Percentiles rank a stretch among this genome's conserved stretches.
Evolutionary conservation across 2,329 filamentous ascomycete genomes (phyloP).

Genomic region (Colletotrichum orbiculare): DNA sequence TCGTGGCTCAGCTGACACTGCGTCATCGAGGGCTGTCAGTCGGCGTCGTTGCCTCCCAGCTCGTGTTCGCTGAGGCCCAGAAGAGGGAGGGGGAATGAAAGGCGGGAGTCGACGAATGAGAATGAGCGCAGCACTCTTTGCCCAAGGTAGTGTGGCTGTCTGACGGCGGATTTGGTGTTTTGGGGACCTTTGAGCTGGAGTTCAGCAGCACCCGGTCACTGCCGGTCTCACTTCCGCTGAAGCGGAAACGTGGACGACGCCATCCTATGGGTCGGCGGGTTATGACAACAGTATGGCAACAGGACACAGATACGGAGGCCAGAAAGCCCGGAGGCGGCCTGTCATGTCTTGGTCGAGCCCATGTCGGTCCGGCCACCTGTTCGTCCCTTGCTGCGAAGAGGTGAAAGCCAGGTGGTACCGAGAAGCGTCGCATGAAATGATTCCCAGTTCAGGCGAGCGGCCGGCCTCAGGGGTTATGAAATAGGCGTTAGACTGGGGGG

Average conservation of each 20-base stretch:
- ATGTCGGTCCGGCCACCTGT: no score
- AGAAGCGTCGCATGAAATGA: slow-evolving; percentile 22
- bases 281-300: not conserved
- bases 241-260: slow-evolving; percentile 4
- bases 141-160: not conserved
- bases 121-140: not conserved
- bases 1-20: slow-evolving; percentile 31
- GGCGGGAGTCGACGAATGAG: slow-evolving; percentile 23
- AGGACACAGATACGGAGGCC: not conserved
- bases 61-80: not conserved
- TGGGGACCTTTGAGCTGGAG: not conserved
- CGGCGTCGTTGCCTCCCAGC: not conserved
- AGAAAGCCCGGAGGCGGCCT: not conserved
- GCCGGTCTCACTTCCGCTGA: not conserved
- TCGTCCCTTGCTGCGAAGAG: no score
- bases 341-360: not conserved
- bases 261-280: slow-evolving; percentile 15
- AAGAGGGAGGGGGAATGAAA: not conserved
- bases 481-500: slow-evolving; percentile 19
- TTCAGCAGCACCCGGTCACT: not conserved
- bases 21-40: slow-evolving; percentile 4
- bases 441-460: slow-evolving; percentile 31
- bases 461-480: slow-evolving; percentile 31
- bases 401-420: slow-evolving; percentile 12
- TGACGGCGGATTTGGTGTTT: not conserved